Conservation (phyloP, 2,329 filamentous ascomycete genomes). For the Botrytis medusae region DNA sequence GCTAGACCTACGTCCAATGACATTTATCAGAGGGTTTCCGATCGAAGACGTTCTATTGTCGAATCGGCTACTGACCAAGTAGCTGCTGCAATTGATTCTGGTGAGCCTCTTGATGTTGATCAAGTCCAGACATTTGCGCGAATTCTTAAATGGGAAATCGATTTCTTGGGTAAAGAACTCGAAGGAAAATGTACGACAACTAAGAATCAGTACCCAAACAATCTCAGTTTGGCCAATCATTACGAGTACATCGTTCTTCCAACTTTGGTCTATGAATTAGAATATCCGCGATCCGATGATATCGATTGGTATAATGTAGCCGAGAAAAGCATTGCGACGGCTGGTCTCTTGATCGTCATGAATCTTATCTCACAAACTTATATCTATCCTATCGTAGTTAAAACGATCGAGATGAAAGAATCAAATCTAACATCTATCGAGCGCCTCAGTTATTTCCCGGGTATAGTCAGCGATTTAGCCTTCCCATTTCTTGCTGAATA, state of each 20-base stretch:
- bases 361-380: slow-evolving; percentile 73
- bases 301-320: slow-evolving; percentile 75
- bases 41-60: slow-evolving; percentile 31
- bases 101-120: slow-evolving; percentile 57
- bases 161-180: slow-evolving; percentile 59
- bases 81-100: slow-evolving; percentile 60
- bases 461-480: slow-evolving; percentile 71
- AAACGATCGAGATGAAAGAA: slow-evolving; percentile 67
- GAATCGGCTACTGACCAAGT: slow-evolving; percentile 58
- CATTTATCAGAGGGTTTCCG: slow-evolving; percentile 46
- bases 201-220: slow-evolving; percentile 62
- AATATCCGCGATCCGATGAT: slow-evolving; percentile 68
- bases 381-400: slow-evolving; percentile 73
- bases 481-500: slow-evolving; percentile 82
- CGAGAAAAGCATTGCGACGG: slow-evolving; percentile 68
- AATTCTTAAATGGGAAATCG: slow-evolving; percentile 64
- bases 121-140: slow-evolving; percentile 63
- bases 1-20: slow-evolving; percentile 45
- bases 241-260: slow-evolving; percentile 74
- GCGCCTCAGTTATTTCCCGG: slow-evolving; percentile 68
- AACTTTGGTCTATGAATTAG: slow-evolving; percentile 75
- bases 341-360: slow-evolving; percentile 76
- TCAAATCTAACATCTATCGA: slow-evolving; percentile 58
- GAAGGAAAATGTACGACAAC: slow-evolving; percentile 55
- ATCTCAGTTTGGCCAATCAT: slow-evolving; percentile 64